phyloP scores from a whole-genome alignment of 345 rosid genomes.

The Gossypium anomalum region DNA sequence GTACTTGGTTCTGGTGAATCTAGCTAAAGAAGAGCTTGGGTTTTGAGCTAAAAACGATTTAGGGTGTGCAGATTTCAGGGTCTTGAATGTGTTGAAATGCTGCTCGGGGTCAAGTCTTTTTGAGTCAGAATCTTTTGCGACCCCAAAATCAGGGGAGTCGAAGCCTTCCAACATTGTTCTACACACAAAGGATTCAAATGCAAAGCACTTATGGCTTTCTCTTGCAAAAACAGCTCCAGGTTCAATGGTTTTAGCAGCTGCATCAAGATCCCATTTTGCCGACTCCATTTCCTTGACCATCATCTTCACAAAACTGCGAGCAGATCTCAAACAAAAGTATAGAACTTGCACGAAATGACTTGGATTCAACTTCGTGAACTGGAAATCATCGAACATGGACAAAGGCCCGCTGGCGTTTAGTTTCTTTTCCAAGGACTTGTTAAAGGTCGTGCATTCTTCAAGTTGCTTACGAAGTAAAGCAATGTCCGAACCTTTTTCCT shows the following conservation, averaged over 20 bases:
- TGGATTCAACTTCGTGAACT: conserved; percentile 33
- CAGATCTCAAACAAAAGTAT: conserved; percentile 53
- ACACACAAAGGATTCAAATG: conserved; percentile 69
- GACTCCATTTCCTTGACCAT: conserved; percentile 76
- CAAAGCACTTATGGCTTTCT: conserved; percentile 52
- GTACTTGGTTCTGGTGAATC: conserved; percentile 58
- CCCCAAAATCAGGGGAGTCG: conserved; percentile 39
- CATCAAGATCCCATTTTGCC: conserved; percentile 78
- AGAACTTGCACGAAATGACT: conserved; percentile 53
- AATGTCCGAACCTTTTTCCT: conserved; percentile 38
- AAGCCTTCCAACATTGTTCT: conserved; percentile 68
- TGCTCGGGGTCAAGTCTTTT: conserved; percentile 17
- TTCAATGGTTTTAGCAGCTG: conserved; percentile 58
- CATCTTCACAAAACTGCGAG: conserved; percentile 53
- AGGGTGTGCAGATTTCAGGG: conserved; percentile 43
- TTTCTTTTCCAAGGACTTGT: conserved; percentile 57
- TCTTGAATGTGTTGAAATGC: conserved; percentile 46
- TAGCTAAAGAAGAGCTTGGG: conserved; percentile 49
- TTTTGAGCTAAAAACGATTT: conserved; percentile 44
- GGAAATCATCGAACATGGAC: conserved; percentile 49
- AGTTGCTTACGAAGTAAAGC: conserved; percentile 34
- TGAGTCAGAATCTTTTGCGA: conserved; percentile 18
- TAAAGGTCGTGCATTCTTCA: conserved; percentile 31
- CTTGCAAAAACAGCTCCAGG: conserved; percentile 37
- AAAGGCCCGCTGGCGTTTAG: conserved; percentile 60